phyloP scores from a whole-genome alignment of 2,329 filamentous ascomycete species.

The Alternaria gaisen region DNA sequence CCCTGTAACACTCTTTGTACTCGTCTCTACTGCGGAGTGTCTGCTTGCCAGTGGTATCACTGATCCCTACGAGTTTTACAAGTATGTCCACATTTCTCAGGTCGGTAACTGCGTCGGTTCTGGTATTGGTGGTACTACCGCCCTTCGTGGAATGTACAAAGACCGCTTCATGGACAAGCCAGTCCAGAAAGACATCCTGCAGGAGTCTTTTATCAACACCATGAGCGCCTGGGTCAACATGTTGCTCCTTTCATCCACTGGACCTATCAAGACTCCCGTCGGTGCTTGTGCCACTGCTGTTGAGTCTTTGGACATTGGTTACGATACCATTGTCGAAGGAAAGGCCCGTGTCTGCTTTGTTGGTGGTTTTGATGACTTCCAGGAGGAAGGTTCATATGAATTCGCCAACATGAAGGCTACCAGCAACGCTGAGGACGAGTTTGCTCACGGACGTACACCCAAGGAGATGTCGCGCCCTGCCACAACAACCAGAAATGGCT shows the following conservation, averaged over 20 bases:
- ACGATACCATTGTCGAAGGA: slow-evolving; percentile 97
- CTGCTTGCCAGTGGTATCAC: slow-evolving; percentile 94
- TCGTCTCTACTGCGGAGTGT: slow-evolving; percentile 91
- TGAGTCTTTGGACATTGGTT: slow-evolving; percentile 96
- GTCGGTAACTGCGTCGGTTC: slow-evolving; percentile 98
- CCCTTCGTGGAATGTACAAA: slow-evolving; percentile 97
- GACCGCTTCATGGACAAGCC: slow-evolving; percentile 97
- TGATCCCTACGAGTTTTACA: slow-evolving; percentile 99
- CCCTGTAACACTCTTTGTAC: slow-evolving; percentile 92
- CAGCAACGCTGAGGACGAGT: slow-evolving; percentile 96
- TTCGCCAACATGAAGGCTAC: slow-evolving; percentile 99
- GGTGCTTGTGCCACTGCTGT: slow-evolving; percentile 97
- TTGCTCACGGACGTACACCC: slow-evolving; percentile 92
- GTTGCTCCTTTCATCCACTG: slow-evolving; percentile 94
- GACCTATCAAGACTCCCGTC: slow-evolving; percentile 97
- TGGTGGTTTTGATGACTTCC: slow-evolving; percentile 98
- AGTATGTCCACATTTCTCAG: slow-evolving; percentile 97
- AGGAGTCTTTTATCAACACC: slow-evolving; percentile 99
- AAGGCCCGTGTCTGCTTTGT: slow-evolving; percentile 98
- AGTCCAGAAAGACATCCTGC: slow-evolving; percentile 97
- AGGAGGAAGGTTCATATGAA: slow-evolving; percentile 98
- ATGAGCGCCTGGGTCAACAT: slow-evolving; percentile 99
- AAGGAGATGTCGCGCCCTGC: slow-evolving; percentile 98
- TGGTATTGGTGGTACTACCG: slow-evolving; percentile 93
- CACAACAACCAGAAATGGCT: slow-evolving; percentile 94